A percentile compares a stretch with the other conserved stretches of the same genome.
These are phyloP conservation scores for Asterophora lycoperdoides DNA, from an alignment of 768 basidiomycete genomes.

Conservation along the genomic window DNA sequence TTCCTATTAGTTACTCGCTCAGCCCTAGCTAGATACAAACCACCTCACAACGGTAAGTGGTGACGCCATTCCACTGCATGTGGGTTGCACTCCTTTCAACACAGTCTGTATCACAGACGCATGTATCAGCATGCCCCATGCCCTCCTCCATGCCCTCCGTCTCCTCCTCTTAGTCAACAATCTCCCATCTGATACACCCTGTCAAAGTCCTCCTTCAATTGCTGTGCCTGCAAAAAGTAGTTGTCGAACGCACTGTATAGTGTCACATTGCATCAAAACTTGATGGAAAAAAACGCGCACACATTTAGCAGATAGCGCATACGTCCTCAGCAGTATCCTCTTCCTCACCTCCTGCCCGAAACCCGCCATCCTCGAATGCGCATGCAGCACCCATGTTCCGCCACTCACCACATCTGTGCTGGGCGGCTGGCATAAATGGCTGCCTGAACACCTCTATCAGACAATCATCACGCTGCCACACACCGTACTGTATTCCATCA, in stretches of 20 bases:
- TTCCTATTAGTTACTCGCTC: too few species aligned
- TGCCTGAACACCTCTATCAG: conserved; percentile 34
- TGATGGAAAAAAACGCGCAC: conserved; percentile 22
- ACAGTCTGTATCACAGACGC: conserved; percentile 87
- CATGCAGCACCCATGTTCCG: conserved; percentile 46
- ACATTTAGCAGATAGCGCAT: conserved; percentile 88
- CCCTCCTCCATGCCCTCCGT: conserved; percentile 77
- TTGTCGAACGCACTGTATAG: conserved; percentile 85
- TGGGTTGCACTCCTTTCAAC: too few species aligned
- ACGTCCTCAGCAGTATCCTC: conserved; percentile 85
- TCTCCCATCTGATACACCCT: conserved; percentile 49
- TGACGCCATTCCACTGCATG: too few species aligned
- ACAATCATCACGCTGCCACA: conserved; percentile 5
- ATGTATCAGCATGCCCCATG: conserved; percentile 82
- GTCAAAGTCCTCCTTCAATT: conserved; percentile 73
- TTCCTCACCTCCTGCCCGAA: conserved; percentile 86
- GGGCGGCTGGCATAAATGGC: conserved; percentile 40
- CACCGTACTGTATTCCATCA: conserved; percentile 85
- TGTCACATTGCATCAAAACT: background rate
- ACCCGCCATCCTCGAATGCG: conserved; percentile 58
- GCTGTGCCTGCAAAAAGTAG: conserved; percentile 91
- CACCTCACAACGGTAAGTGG: too few species aligned
- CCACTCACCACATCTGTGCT: conserved; percentile 45
- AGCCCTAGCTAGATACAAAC: too few species aligned
- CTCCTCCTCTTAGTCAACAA: too few species aligned